These are phyloP conservation scores for Pseudogymnoascus sp. DNA, from an alignment of 2,329 filamentous ascomycete species.

Conservation along the genomic window DNA sequence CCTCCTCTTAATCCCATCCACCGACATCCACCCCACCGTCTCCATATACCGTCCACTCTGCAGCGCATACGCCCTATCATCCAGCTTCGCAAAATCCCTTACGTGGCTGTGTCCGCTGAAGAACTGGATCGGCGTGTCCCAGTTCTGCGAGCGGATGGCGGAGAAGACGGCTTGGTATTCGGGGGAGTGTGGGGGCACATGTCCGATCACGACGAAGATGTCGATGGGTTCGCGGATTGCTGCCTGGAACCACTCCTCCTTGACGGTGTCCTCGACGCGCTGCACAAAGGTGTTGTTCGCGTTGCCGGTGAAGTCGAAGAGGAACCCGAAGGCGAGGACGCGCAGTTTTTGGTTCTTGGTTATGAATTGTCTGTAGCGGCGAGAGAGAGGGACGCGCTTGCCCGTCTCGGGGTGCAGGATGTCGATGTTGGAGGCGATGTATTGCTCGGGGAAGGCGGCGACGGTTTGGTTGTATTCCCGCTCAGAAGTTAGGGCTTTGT, in stretches of 20 bases:
- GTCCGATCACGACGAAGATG: conserved; percentile 77
- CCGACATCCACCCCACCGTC: conserved; percentile 88
- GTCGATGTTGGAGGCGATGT: conserved; percentile 88
- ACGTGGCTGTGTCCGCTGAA: conserved; percentile 90
- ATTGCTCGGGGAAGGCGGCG: conserved; percentile 69
- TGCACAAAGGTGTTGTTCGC: conserved; percentile 85
- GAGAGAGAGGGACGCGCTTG: conserved; percentile 65
- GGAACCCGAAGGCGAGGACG: conserved; percentile 86
- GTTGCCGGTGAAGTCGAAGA: conserved; percentile 89
- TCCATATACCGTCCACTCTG: conserved; percentile 91
- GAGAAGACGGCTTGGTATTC: conserved; percentile 73
- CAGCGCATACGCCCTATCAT: conserved; percentile 67
- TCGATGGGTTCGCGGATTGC: conserved; percentile 70
- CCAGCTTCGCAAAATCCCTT: conserved; percentile 72
- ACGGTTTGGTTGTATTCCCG: conserved; percentile 74
- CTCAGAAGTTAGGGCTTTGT: conserved; percentile 68
- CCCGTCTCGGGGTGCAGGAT: conserved; percentile 68
- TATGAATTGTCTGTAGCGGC: conserved; percentile 78
- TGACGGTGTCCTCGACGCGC: conserved; percentile 68
- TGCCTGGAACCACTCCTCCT: conserved; percentile 80
- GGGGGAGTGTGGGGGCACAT: conserved; percentile 71
- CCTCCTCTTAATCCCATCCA: conserved; percentile 48
- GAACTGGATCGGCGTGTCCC: conserved; percentile 80
- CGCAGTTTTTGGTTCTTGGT: conserved; percentile 82
- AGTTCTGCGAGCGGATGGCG: conserved; percentile 67